Conservation (phyloP, 2,329 filamentous ascomycete species). For the Neofusicoccum sp. region DNA sequence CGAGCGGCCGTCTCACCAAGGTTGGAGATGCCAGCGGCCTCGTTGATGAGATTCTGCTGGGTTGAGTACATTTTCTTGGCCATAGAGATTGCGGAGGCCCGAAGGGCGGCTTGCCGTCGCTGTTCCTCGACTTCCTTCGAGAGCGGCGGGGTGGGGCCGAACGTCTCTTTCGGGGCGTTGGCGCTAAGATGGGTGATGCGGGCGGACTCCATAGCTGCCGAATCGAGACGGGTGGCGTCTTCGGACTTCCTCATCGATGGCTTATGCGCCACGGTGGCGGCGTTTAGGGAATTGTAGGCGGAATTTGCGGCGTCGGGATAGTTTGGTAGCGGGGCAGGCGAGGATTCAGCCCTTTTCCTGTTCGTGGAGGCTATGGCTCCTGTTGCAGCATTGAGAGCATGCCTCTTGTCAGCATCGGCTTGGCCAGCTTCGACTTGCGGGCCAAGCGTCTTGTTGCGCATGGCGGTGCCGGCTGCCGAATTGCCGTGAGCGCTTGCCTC, state of each 20-base stretch:
- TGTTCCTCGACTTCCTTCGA: slow-evolving; percentile 73
- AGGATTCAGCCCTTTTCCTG: slow-evolving; percentile 67
- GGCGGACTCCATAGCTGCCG: slow-evolving; percentile 62
- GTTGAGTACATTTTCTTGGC: slow-evolving; percentile 81
- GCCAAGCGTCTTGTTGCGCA: slow-evolving; percentile 55
- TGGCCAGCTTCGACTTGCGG: slow-evolving; percentile 51
- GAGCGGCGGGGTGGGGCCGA: slow-evolving; percentile 73
- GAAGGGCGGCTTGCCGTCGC: slow-evolving; percentile 70
- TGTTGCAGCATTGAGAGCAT: slow-evolving; percentile 74
- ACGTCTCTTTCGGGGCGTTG: slow-evolving; percentile 74
- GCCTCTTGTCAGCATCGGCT: slow-evolving; percentile 58
- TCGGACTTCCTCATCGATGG: slow-evolving; percentile 41
- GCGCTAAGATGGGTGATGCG: slow-evolving; percentile 66
- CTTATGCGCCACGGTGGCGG: slow-evolving; percentile 70
- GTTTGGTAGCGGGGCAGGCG: slow-evolving; percentile 44
- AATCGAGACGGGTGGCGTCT: slow-evolving; percentile 43
- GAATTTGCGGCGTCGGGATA: slow-evolving; percentile 63
- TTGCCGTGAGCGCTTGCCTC: slow-evolving; percentile 58
- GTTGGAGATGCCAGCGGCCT: slow-evolving; percentile 41
- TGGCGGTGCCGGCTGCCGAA: slow-evolving; percentile 71
- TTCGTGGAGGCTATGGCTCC: slow-evolving; percentile 66
- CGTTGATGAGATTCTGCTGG: slow-evolving; percentile 65
- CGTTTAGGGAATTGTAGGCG: slow-evolving; percentile 70
- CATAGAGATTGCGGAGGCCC: slow-evolving; percentile 86
- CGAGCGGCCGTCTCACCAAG: slow-evolving; percentile 39